Evolutionary conservation across 768 basidiomycete species (phyloP).

Genomic region (Trametes coccinea): DNA sequence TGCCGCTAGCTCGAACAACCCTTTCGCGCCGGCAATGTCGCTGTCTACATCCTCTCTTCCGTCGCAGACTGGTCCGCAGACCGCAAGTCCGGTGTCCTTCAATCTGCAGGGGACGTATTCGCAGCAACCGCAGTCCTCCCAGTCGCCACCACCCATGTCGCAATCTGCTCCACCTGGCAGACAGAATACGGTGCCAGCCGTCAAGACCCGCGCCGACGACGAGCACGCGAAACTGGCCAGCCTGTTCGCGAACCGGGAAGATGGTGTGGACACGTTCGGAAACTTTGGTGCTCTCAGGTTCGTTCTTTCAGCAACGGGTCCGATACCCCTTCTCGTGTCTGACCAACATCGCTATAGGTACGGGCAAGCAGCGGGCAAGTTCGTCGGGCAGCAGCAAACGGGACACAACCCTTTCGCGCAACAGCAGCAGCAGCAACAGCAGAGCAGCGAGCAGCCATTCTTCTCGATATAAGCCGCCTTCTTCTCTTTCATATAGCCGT

Average conservation of each 20-base stretch:
- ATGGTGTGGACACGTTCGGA: slow-evolving; percentile 95
- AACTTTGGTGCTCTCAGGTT: slow-evolving; percentile 78
- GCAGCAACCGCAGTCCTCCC: slow-evolving; percentile 39
- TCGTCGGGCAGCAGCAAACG: slow-evolving; percentile 31
- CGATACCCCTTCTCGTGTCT: neutral
- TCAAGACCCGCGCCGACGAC: slow-evolving; percentile 57
- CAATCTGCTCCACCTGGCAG: slow-evolving; percentile 38
- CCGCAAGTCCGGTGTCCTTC: slow-evolving; percentile 51
- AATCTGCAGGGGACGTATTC: slow-evolving; percentile 72
- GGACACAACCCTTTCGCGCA: slow-evolving; percentile 71
- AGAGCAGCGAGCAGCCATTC: slow-evolving; percentile 36
- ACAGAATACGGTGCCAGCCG: slow-evolving; percentile 13
- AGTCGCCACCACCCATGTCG: slow-evolving; percentile 43
- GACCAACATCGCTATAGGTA: slow-evolving; percentile 43
- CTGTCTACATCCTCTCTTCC: slow-evolving; percentile 35
- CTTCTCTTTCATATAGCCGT: neutral
- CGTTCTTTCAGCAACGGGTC: slow-evolving; percentile 25
- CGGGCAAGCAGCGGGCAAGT: slow-evolving; percentile 32
- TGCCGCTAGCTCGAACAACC: slow-evolving; percentile 82
- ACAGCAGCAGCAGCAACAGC: slow-evolving; percentile 51
- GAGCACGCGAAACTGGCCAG: slow-evolving; percentile 73
- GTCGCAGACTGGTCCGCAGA: slow-evolving; percentile 34
- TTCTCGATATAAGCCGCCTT: slow-evolving; percentile 31
- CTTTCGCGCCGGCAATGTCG: slow-evolving; percentile 64
- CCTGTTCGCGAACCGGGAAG: slow-evolving; percentile 86